phyloP scores from a whole-genome alignment of 768 basidiomycete species.

The Hypholoma fasciculare region DNA sequence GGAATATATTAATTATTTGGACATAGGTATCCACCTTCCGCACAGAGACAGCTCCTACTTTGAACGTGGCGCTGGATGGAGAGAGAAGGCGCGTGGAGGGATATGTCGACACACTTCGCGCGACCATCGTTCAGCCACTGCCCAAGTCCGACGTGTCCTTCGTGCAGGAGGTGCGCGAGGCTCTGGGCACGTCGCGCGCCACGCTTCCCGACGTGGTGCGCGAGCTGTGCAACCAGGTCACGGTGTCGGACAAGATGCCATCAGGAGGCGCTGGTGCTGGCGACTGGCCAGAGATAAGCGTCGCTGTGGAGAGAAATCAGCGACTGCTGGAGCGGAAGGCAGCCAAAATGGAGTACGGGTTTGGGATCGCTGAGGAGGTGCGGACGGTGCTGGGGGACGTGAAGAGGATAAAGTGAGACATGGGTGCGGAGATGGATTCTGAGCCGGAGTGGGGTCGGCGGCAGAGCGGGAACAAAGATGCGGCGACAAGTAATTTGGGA shows the following conservation, averaged over 20 bases:
- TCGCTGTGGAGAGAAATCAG: background rate
- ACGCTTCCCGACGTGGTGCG: slow-evolving; percentile 4
- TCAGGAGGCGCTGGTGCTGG: background rate
- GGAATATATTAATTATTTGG: background rate
- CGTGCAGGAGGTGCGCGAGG: slow-evolving; percentile 8
- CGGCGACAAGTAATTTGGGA: slow-evolving; percentile 21
- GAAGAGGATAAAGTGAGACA: slow-evolving; percentile 12
- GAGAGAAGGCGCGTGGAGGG: slow-evolving; percentile 20
- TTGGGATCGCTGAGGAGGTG: slow-evolving; percentile 18
- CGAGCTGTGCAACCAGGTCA: background rate
- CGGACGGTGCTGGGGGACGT: slow-evolving; percentile 10
- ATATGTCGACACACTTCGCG: slow-evolving; percentile 23
- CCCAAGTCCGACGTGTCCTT: slow-evolving; percentile 2
- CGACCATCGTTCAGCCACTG: slow-evolving; percentile 4
- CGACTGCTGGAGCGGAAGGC: slow-evolving; percentile 18
- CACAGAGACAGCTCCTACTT: slow-evolving; percentile 18
- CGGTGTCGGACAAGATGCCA: slow-evolving; percentile 8
- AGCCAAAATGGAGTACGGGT: slow-evolving; percentile 16
- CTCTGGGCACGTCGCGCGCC: slow-evolving; percentile 3
- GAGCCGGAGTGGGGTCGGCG: slow-evolving; percentile 11
- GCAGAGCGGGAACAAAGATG: slow-evolving; percentile 18
- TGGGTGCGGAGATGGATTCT: background rate
- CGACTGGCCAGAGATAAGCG: background rate
- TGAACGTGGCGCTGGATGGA: slow-evolving; percentile 18
- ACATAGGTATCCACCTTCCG: slow-evolving; percentile 24